These are phyloP conservation scores for Puccinia hordei DNA, from an alignment of 1,284 basidiomycete genomes.

Conservation along the genomic window DNA sequence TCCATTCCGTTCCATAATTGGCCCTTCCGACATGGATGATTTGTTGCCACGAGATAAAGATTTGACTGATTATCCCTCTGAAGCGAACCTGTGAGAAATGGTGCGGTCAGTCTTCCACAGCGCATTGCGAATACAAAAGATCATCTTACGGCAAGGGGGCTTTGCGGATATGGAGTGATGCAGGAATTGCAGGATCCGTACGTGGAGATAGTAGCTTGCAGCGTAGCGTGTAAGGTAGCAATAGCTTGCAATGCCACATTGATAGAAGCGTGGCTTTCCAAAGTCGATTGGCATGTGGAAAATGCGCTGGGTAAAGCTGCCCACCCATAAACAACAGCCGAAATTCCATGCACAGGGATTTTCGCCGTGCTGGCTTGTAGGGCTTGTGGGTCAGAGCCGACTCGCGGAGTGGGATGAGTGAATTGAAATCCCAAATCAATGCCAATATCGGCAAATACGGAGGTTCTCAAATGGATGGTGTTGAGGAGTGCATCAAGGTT, in stretches of 20 bases:
- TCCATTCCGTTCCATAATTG: neutral
- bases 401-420: no score
- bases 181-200: conserved; percentile 1
- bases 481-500: neutral
- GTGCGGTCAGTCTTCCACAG: neutral
- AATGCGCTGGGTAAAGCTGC: neutral
- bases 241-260: neutral
- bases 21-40: neutral
- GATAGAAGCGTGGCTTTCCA: neutral
- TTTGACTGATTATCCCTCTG: neutral
- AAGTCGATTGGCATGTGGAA: neutral
- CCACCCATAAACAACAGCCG: neutral
- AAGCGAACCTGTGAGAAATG: neutral
- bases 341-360: neutral
- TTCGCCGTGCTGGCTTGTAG: neutral
- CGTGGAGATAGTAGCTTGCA: neutral
- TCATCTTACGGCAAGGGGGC: neutral
- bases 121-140: no score
- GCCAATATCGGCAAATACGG: neutral
- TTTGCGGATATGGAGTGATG: neutral
- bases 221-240: neutral
- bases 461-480: neutral
- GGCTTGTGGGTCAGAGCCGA: no score
- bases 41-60: conserved; percentile 1
- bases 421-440: neutral